Evolutionary conservation across 164 flowering plant species (phyloP), one percentile per base, ranked within the genome.

Genomic region (Magnolia officinalis): DNA sequence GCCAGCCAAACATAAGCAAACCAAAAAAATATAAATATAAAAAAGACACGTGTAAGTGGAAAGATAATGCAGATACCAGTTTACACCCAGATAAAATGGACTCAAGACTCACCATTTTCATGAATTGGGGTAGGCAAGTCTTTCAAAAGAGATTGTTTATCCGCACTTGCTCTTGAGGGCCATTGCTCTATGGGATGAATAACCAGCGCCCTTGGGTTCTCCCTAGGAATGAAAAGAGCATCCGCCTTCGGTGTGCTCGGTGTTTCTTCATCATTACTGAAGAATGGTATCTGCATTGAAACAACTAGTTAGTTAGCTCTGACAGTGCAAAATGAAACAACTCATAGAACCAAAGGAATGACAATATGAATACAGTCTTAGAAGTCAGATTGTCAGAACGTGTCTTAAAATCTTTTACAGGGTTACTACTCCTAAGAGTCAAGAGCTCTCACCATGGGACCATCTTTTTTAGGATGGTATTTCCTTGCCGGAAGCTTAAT

Each of bases 211-310:
- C 99, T 88, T 24, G 99, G 98, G 77, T 96, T 96, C 79, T 96
- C 99, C 82, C 99, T 87, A 8, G 99, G 98, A 81, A 96, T 82
- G 76, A 96, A 91, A 79, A 92, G 87, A 69, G 98, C 97, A 86
- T 94, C 98, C 19, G 99, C 99, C 86, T 91, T 96, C 8, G 99
- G 99, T 29, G 97, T 91, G 85, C 90, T 87, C 1, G 89, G 88
- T 71, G 90, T 82, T 81, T 91, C 95, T 67, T 94, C 98, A 74
- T 92, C 97, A 80, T 90, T 97, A 84, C 83, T 84, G 73, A 91
- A 96, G 83, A 92, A 96, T 7, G 99, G 89, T 59, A 94, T 91
- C 99, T 96, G 88, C 71, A 84, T 66, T 8, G 20, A 58, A 31
- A 72, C 16, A 73, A 51, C 21, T 77, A 59, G 4, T 37, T 37